These are phyloP conservation scores for Pharus latifolius DNA, from an alignment of 176 grass and related monocot species.

Conservation along the genomic window DNA sequence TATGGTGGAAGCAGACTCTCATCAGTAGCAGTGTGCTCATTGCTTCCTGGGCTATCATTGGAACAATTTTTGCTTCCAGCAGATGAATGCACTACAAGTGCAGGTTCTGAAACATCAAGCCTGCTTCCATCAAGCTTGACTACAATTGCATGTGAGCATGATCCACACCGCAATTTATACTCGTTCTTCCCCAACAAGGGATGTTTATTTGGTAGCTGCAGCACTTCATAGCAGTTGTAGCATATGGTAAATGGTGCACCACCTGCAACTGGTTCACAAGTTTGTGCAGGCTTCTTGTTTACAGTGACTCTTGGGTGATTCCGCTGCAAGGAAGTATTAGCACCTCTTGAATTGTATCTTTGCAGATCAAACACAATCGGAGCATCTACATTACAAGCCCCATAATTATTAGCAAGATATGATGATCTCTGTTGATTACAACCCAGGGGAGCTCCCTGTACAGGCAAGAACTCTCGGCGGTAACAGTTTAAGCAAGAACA, in stretches of 20 bases:
- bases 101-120: slow-evolving; percentile 35
- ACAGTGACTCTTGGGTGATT: slow-evolving; percentile 29
- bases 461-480: slow-evolving; percentile 51
- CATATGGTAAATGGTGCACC: slow-evolving; percentile 84
- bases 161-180: slow-evolving; percentile 67
- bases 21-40: slow-evolving; percentile 7
- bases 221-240: slow-evolving; percentile 82
- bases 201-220: slow-evolving; percentile 55
- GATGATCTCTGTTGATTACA: slow-evolving; percentile 45
- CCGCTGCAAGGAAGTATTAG: slow-evolving; percentile 24
- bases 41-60: slow-evolving; percentile 7
- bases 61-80: slow-evolving; percentile 21
- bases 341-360: slow-evolving; percentile 36
- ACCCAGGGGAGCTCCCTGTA: slow-evolving; percentile 25
- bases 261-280: slow-evolving; percentile 51
- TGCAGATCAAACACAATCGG: slow-evolving; percentile 22
- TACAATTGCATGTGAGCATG: slow-evolving; percentile 67
- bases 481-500: slow-evolving; percentile 75
- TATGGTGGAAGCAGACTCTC: slow-evolving; percentile 59
- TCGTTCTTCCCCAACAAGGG: slow-evolving; percentile 31
- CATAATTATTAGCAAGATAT: slow-evolving; percentile 33
- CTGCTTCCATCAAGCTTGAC: slow-evolving; percentile 58
- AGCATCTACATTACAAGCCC: slow-evolving; percentile 17
- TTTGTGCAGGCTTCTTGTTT: slow-evolving; percentile 41
- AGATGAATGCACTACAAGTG: slow-evolving; percentile 15